Percentiles rank a stretch among this genome's conserved stretches.
These are phyloP conservation scores for Globisporangium polare DNA, from an alignment of 352 stramenopile genomes.

Conservation along the genomic window DNA sequence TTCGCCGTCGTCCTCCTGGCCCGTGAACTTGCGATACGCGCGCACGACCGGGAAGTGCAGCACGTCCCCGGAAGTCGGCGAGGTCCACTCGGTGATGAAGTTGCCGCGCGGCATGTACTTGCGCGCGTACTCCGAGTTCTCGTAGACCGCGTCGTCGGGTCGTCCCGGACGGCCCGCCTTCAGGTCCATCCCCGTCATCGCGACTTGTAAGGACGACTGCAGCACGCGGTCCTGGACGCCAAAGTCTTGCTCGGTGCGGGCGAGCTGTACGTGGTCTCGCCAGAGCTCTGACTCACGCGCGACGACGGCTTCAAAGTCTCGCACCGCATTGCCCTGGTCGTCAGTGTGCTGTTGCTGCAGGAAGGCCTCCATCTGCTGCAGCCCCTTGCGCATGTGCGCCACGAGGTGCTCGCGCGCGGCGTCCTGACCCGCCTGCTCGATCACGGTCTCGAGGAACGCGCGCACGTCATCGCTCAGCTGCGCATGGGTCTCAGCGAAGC, in stretches of 20 bases:
- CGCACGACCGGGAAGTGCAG: slow-evolving; percentile 58
- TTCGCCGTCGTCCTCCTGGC: slow-evolving; percentile 75
- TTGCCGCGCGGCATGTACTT: slow-evolving; percentile 71
- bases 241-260: slow-evolving; percentile 27
- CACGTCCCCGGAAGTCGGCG: neutral
- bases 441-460: slow-evolving; percentile 29
- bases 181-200: slow-evolving; percentile 41
- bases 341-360: slow-evolving; percentile 29
- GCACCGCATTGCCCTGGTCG: slow-evolving; percentile 7
- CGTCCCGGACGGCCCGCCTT: slow-evolving; percentile 58
- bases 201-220: slow-evolving; percentile 30
- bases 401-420: slow-evolving; percentile 19
- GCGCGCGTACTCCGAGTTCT: slow-evolving; percentile 55
- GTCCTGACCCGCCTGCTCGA: slow-evolving; percentile 10
- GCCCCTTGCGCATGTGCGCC: slow-evolving; percentile 44
- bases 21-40: slow-evolving; percentile 79
- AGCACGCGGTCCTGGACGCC: slow-evolving; percentile 37
- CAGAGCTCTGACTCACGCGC: slow-evolving; percentile 35
- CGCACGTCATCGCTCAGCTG: slow-evolving; percentile 33
- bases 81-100: slow-evolving; percentile 53
- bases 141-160: slow-evolving; percentile 72
- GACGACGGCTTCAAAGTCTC: slow-evolving; percentile 32
- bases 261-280: slow-evolving; percentile 37
- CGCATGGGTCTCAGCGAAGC: slow-evolving; percentile 40
- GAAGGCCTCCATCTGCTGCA: slow-evolving; percentile 52